These are phyloP conservation scores for Nematocida ausubeli DNA, from an alignment of 371 early-diverging fungal species.

Conservation along the genomic window DNA sequence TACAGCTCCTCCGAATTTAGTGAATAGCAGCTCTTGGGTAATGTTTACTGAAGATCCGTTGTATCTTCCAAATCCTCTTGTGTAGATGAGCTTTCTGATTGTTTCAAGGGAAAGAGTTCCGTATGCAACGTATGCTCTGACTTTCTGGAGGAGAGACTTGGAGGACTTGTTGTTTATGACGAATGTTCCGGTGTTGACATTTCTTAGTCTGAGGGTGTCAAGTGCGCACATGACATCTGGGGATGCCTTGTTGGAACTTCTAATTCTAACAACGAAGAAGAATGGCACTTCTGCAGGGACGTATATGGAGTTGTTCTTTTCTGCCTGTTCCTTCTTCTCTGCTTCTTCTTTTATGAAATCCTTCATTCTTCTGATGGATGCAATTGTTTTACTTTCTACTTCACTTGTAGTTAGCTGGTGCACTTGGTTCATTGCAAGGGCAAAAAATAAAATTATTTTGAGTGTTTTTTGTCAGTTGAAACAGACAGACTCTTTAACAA, in stretches of 20 bases:
- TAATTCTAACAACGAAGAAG: slow-evolving; percentile 71
- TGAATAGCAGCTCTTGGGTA: slow-evolving; percentile 85
- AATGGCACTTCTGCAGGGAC: slow-evolving; percentile 65
- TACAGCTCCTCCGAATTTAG: slow-evolving; percentile 80
- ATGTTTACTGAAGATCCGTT: slow-evolving; percentile 89
- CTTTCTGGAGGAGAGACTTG: slow-evolving; percentile 89
- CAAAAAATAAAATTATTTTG: slow-evolving; percentile 36
- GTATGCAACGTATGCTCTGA: slow-evolving; percentile 87
- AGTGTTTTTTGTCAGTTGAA: not conserved
- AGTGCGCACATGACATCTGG: slow-evolving; percentile 98
- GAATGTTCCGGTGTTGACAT: slow-evolving; percentile 97
- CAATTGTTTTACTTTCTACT: slow-evolving; percentile 33
- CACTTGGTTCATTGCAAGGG: slow-evolving; percentile 24
- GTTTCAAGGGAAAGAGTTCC: slow-evolving; percentile 94
- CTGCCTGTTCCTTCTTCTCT: slow-evolving; percentile 55
- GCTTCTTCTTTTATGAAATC: slow-evolving; percentile 45
- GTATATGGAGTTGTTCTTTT: slow-evolving; percentile 58
- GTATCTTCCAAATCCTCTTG: slow-evolving; percentile 95
- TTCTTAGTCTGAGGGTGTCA: slow-evolving; percentile 91
- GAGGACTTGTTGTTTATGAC: slow-evolving; percentile 94
- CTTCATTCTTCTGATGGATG: slow-evolving; percentile 53
- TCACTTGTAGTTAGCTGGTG: slow-evolving; percentile 9
- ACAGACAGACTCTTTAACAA: too few species aligned
- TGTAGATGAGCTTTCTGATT: slow-evolving; percentile 96
- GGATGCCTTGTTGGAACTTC: slow-evolving; percentile 92